Percentiles rank a stretch among this genome's conserved stretches.
phyloP scores from a whole-genome alignment of 2,329 filamentous ascomycete species.

The Colletotrichum theobromicola region DNA sequence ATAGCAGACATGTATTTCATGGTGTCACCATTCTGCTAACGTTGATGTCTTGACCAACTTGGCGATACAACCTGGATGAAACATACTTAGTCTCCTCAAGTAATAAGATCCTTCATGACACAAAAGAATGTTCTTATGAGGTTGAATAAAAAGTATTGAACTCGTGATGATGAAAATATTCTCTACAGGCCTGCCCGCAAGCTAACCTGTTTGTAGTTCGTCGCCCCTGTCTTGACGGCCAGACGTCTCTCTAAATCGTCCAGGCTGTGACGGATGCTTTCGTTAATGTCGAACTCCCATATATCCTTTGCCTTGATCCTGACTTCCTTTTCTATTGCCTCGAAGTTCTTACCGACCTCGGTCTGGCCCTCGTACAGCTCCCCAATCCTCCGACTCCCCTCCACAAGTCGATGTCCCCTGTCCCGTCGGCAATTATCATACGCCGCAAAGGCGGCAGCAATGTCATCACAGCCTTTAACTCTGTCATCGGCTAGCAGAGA shows the following conservation, averaged over 20 bases:
- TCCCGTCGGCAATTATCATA: slow-evolving; percentile 55
- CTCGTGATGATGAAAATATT: not conserved
- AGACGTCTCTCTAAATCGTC: not conserved
- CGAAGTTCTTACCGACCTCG: not conserved
- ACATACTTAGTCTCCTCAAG: not conserved
- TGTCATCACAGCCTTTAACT: slow-evolving; percentile 33
- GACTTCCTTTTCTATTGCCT: not conserved
- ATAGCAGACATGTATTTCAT: not conserved
- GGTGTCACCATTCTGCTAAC: not conserved
- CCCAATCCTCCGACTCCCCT: slow-evolving; percentile 51
- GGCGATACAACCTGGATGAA: not conserved
- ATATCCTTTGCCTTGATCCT: not conserved
- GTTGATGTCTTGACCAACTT: not conserved
- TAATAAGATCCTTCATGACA: too few species aligned
- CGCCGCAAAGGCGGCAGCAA: slow-evolving; percentile 51
- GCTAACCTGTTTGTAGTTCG: not conserved
- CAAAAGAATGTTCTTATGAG: too few species aligned
- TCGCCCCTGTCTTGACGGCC: not conserved
- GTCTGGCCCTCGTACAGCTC: slow-evolving; percentile 51
- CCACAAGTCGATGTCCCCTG: slow-evolving; percentile 53
- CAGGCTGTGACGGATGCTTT: not conserved
- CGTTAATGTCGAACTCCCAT: not conserved
- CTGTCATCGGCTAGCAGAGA: slow-evolving; percentile 50
- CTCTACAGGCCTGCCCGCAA: not conserved
- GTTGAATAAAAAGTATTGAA: too few species aligned